phyloP scores from a whole-genome alignment of 1,284 basidiomycete genomes.

The Trichosporon faecale region DNA sequence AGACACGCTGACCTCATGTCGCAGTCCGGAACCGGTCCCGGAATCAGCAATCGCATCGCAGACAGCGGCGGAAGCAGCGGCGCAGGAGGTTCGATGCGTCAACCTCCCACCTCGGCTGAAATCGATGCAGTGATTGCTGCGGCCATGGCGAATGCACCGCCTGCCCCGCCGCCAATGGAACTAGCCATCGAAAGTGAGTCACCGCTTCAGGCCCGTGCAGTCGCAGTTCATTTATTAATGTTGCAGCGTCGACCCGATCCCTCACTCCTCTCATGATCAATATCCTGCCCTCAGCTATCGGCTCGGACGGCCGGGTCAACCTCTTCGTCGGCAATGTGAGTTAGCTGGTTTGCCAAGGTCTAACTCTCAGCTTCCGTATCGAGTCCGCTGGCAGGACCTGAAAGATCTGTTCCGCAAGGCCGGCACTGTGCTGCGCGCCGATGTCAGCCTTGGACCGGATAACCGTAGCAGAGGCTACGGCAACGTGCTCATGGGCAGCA shows the following conservation, averaged over 20 bases:
- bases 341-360: constrained; percentile 22
- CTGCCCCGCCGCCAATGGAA: constrained; percentile 32
- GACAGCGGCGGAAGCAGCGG: not conserved
- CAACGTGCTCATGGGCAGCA: constrained; percentile 83
- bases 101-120: constrained; percentile 44
- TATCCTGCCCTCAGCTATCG: constrained; percentile 48
- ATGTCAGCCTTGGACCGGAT: constrained; percentile 86
- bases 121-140: constrained; percentile 51
- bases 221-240: not conserved
- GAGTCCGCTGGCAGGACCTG: constrained; percentile 94
- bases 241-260: constrained; percentile 33
- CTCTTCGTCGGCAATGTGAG: constrained; percentile 83
- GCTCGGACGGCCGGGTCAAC: constrained; percentile 76
- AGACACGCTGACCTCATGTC: not conserved
- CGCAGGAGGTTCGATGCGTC: constrained; percentile 9
- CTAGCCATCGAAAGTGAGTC: constrained; percentile 32
- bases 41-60: not conserved
- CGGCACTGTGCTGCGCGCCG: constrained; percentile 90
- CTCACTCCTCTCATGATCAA: constrained; percentile 50
- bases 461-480: constrained; percentile 90
- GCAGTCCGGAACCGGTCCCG: not conserved
- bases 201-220: constrained; percentile 1
- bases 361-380: constrained; percentile 71
- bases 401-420: constrained; percentile 95
- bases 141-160: constrained; percentile 49